phyloP scores from a whole-genome alignment of 805 yeast genomes.

The Saccharomycodes ludwigii region DNA sequence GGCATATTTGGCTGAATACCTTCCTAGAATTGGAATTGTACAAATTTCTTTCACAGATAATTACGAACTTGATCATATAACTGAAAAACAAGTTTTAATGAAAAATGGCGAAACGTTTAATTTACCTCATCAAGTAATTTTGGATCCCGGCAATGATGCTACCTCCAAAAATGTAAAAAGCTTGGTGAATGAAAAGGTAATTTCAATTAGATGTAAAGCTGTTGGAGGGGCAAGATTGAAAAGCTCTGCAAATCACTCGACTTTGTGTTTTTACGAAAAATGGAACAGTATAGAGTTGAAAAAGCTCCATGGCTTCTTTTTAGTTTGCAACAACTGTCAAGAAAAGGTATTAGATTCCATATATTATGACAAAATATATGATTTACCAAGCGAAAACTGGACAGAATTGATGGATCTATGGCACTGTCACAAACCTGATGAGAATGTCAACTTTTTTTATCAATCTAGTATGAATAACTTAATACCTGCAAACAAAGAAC shows the following conservation, averaged over 20 bases:
- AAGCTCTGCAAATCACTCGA: too few species aligned
- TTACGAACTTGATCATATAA: not conserved
- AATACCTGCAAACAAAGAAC: conserved; percentile 15
- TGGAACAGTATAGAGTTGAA: too few species aligned
- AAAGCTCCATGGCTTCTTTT: too few species aligned
- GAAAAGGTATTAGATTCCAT: too few species aligned
- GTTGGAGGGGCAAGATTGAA: not conserved
- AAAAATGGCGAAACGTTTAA: not conserved
- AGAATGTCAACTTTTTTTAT: conserved; percentile 11
- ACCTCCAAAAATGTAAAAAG: too few species aligned
- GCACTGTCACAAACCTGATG: conserved; percentile 84
- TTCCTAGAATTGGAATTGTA: conserved; percentile 1
- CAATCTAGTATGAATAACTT: conserved; percentile 12
- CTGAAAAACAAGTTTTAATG: not conserved
- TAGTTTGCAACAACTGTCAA: too few species aligned
- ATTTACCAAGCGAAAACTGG: conserved; percentile 91
- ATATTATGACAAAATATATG: conserved; percentile 21
- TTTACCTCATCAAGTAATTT: not conserved
- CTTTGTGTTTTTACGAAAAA: too few species aligned
- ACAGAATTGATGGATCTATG: conserved; percentile 92
- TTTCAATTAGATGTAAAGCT: not conserved
- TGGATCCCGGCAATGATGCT: not conserved
- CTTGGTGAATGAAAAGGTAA: not conserved
- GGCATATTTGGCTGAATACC: not conserved
- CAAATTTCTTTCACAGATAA: not conserved